Percentiles rank a stretch among this genome's conserved stretches.
Evolutionary conservation across 768 basidiomycete genomes (phyloP).

Genomic region (Infundibulicybe gibba): DNA sequence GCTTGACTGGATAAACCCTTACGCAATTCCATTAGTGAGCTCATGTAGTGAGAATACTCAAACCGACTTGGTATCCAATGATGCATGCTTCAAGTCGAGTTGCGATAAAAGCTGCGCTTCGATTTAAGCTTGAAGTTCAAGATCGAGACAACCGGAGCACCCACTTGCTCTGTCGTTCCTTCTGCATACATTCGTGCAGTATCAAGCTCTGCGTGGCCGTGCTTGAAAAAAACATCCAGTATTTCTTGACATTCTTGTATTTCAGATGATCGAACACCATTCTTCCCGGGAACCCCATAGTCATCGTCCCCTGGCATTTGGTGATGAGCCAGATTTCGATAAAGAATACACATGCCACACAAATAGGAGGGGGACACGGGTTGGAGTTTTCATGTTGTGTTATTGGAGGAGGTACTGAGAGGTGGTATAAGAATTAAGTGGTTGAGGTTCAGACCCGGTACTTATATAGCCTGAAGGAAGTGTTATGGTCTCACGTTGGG

Average conservation of each 20-base stretch:
- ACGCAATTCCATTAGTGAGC: background rate
- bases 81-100: background rate
- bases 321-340: background rate
- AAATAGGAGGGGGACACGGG: slow-evolving; percentile 37
- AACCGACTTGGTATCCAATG: background rate
- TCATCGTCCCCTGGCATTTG: slow-evolving; percentile 41
- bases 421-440: no score
- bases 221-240: background rate
- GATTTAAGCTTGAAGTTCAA: background rate
- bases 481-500: no score
- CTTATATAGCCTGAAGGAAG: no score
- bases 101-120: background rate
- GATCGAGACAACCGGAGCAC: background rate
- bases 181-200: background rate
- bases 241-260: slow-evolving; percentile 19
- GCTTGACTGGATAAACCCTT: background rate
- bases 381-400: slow-evolving; percentile 2
- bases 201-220: background rate
- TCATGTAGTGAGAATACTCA: background rate
- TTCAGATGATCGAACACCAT: slow-evolving; percentile 33
- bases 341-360: slow-evolving; percentile 9
- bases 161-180: background rate
- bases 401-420: background rate
- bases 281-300: slow-evolving; percentile 38
- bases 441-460: no score